These are phyloP conservation scores for Garcia nutans DNA, from an alignment of 345 rosid genomes.

Conservation along the genomic window DNA sequence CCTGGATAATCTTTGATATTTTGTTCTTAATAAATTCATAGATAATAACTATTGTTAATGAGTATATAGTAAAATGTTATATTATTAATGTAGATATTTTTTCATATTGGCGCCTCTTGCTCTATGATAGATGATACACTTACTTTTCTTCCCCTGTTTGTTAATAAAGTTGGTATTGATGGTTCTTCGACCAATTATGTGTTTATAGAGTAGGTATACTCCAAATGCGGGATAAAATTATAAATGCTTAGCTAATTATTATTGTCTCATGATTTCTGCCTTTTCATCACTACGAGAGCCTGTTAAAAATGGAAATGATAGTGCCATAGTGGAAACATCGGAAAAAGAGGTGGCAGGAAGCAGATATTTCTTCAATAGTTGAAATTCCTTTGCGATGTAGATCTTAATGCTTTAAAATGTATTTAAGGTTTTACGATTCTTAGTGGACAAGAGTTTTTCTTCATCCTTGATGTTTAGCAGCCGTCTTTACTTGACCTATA, in stretches of 20 bases:
- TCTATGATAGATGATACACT: not conserved
- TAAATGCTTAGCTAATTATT: not conserved
- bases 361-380: conserved; percentile 2
- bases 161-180: not conserved
- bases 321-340: conserved; percentile 4
- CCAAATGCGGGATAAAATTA: no score
- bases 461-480: not conserved
- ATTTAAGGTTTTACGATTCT: not conserved
- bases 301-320: not conserved
- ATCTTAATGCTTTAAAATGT: not conserved
- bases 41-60: not conserved
- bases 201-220: not conserved
- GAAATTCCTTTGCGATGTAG: not conserved
- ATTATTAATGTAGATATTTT: not conserved
- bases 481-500: not conserved
- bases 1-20: not conserved
- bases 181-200: not conserved
- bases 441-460: not conserved
- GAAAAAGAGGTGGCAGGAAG: not conserved
- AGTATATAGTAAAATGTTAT: not conserved
- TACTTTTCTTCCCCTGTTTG: not conserved
- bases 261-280: not conserved
- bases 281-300: not conserved
- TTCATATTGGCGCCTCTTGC: not conserved
- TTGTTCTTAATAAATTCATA: no score